These are phyloP conservation scores for Psidium friedrichsthalianum DNA, from an alignment of 345 rosid species.

Conservation along the genomic window DNA sequence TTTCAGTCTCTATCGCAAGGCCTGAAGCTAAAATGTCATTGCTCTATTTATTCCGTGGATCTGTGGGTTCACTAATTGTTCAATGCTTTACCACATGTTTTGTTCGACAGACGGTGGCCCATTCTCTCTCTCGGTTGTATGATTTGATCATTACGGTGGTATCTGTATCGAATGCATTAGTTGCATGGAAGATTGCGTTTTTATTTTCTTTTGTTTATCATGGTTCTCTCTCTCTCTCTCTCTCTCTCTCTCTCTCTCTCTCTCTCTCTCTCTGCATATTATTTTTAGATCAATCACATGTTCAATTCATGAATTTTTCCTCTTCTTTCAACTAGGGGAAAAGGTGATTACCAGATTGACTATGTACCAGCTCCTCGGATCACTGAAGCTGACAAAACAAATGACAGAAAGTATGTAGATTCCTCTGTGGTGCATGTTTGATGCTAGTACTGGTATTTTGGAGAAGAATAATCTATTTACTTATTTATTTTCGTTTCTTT, in stretches of 20 bases:
- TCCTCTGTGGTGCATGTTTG: not conserved
- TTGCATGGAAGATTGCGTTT: not conserved
- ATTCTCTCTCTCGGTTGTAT: not conserved
- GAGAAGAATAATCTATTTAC: not conserved
- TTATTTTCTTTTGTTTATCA: not conserved
- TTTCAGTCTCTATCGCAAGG: not conserved
- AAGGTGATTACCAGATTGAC: slow-evolving; percentile 91
- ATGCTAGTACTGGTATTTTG: not conserved
- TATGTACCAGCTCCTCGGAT: slow-evolving; percentile 85
- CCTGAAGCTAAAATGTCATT: not conserved
- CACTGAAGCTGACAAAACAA: slow-evolving; percentile 81
- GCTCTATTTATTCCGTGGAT: not conserved
- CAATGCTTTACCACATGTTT: not conserved
- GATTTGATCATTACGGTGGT: not conserved
- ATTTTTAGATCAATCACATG: not conserved
- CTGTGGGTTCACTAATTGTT: not conserved
- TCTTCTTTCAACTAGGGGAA: slow-evolving; percentile 41
- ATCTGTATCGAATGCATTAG: not conserved
- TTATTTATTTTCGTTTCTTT: not conserved
- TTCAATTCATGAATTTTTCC: slow-evolving; percentile 1
- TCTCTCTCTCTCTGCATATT: not conserved
- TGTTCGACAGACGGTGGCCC: not conserved
- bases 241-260: not conserved
- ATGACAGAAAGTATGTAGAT: slow-evolving; percentile 66
- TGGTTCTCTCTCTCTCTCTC: not conserved